These are phyloP conservation scores for Phytophthora melonis DNA, from an alignment of 352 stramenopile genomes.

Conservation along the genomic window DNA sequence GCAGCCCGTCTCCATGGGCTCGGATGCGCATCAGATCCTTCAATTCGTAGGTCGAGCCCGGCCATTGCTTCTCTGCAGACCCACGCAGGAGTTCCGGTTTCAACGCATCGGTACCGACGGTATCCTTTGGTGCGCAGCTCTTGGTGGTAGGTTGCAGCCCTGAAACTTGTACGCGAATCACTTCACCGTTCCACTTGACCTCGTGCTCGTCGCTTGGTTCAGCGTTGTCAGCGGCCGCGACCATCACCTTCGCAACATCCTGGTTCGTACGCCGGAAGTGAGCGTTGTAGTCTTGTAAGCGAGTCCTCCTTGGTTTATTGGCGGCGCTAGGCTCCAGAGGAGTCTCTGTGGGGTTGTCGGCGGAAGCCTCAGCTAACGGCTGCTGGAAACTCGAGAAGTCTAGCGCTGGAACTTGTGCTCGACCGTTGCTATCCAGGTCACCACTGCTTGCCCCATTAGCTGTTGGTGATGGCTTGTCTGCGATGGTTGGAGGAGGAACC, in stretches of 20 bases:
- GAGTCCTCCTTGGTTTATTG: constrained; percentile 39
- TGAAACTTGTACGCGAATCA: constrained; percentile 43
- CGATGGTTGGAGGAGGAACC: neutral
- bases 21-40: constrained; percentile 57
- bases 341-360: neutral
- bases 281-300: constrained; percentile 39
- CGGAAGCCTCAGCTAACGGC: neutral
- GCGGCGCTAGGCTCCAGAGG: neutral
- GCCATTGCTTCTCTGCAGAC: constrained; percentile 16
- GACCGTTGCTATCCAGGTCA: neutral
- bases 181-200: constrained; percentile 54
- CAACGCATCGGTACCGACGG: neutral
- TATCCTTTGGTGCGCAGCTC: neutral
- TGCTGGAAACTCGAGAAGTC: constrained; percentile 27
- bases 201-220: constrained; percentile 25
- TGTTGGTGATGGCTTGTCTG: neutral
- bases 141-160: neutral
- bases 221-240: constrained; percentile 11
- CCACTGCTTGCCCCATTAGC: neutral
- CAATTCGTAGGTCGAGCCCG: constrained; percentile 54
- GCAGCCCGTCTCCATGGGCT: constrained; percentile 58
- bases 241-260: constrained; percentile 7
- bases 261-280: constrained; percentile 44
- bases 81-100: constrained; percentile 2
- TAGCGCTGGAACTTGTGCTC: constrained; percentile 8